A percentile compares a stretch with the other conserved stretches of the same genome.
These are phyloP conservation scores for Cryptococcus hybrid DNA, from an alignment of 1,284 basidiomycete species.

Conservation along the genomic window DNA sequence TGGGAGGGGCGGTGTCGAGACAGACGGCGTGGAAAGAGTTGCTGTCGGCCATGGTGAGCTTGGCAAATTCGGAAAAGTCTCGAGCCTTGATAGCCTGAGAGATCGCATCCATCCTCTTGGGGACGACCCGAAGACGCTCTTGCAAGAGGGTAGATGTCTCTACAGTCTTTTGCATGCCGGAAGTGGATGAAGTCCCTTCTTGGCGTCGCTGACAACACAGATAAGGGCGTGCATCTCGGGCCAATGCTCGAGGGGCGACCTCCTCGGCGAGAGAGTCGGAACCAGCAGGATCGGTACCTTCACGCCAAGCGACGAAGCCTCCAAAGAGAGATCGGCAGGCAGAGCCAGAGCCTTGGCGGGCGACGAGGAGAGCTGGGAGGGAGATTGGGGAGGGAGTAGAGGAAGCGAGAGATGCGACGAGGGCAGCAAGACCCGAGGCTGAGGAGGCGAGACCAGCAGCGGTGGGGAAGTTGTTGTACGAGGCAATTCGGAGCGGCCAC, in stretches of 20 bases:
- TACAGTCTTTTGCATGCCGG: conserved; percentile 96
- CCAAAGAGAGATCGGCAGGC: conserved; percentile 97
- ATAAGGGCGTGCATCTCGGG: conserved; percentile 95
- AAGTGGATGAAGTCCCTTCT: conserved; percentile 94
- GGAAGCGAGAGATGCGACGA: conserved; percentile 84
- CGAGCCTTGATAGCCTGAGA: conserved; percentile 70
- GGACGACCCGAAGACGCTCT: conserved; percentile 89
- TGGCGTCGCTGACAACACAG: conserved; percentile 93
- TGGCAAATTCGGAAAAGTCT: conserved; percentile 88
- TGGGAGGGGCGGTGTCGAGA: conserved; percentile 94
- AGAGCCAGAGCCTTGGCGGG: conserved; percentile 95
- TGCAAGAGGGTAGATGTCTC: conserved; percentile 86
- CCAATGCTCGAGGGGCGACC: conserved; percentile 88
- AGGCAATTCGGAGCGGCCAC: conserved; percentile 79
- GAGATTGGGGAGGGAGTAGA: conserved; percentile 73
- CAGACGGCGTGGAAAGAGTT: conserved; percentile 99
- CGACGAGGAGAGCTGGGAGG: conserved; percentile 84
- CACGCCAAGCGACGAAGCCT: conserved; percentile 96
- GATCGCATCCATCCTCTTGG: conserved; percentile 80
- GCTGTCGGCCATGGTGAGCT: conserved; percentile 93
- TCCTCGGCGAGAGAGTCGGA: conserved; percentile 85
- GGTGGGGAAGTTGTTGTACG: conserved; percentile 99
- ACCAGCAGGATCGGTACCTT: conserved; percentile 68
- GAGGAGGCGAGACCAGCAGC: conserved; percentile 97
- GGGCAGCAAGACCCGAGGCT: conserved; percentile 93